Base-by-base conservation (phyloP, 257 asterid genomes). In the Solanum habrochaites region DNA sequence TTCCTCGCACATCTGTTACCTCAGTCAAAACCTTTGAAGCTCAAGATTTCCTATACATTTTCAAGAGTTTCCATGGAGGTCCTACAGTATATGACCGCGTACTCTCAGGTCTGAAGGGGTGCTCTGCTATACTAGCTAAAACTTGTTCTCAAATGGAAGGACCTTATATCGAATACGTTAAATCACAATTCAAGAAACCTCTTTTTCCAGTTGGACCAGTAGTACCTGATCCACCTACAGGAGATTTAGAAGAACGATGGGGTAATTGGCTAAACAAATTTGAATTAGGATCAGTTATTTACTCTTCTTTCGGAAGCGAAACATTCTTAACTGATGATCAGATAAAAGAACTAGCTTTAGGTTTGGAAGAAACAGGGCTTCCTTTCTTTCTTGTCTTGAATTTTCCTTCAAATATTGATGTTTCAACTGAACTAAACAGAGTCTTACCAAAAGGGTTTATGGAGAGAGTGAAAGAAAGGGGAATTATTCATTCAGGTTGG, bases 301-400 rank as follows among this genome's bases (percentile, higher is more conserved):
- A 80, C 88, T 92, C 91, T 42, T 93, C 95, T 13, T 92, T 93
- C 4, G 96, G 96, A 83, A 93, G 96, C n/a, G 96, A 93, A 73
- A 92, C 94, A 20, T 92, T 93, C 88, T 87, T 93, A 82, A 90
- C 52, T 2, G 88, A 91, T 15, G 87, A 87, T 40, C 94, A 91
- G 71, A 88, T 91, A 15, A 74, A 75, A 74, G 91, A 93, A 62
- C 73, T 93, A 5, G 91, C 91, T 13, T 67, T 90, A 4, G 96
- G 96, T 29, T 62, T 93, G 66, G 93, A 93, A 10, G 90, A 91
- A 83, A 92, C 93, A 0, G 89, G 91, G 1, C 87, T 89, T 4
- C 93, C 96, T 2, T 91, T 93, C 81, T 87, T 93, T 62, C 85
- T 90, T 0, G 94, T 93, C 56, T 56, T 93, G n/a, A 93, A 93